Evolutionary conservation across 169 alveolate species (phyloP).

Genomic region (Eimeria maxima): DNA sequence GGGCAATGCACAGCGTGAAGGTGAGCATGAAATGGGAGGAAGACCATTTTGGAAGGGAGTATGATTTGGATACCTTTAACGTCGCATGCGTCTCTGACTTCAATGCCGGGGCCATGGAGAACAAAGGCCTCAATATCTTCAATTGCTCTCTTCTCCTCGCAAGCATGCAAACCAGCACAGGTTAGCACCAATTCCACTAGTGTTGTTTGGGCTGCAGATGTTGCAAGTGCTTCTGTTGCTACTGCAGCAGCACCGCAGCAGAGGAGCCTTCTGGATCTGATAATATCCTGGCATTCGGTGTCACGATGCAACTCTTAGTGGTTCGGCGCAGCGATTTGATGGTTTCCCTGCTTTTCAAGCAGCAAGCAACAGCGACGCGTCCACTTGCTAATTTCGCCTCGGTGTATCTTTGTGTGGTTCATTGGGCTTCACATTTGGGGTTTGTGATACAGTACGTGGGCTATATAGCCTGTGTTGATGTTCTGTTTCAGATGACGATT

Average conservation of each 20-base stretch:
- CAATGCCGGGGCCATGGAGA: conserved; percentile 96
- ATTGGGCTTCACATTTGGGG: neutral
- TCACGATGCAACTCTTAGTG: too few relatives aligned
- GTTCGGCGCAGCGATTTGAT: too few relatives aligned
- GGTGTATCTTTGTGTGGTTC: too few relatives aligned
- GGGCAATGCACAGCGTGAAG: conserved; percentile 91
- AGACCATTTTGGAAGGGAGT: conserved; percentile 93
- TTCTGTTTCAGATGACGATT: conserved; percentile 88
- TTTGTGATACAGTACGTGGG: neutral
- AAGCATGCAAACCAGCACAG: conserved; percentile 90
- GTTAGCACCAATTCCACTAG: neutral
- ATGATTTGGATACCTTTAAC: conserved; percentile 92
- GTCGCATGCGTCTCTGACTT: conserved; percentile 94
- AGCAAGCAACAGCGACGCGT: too few relatives aligned
- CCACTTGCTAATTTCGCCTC: too few relatives aligned
- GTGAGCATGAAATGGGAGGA: conserved; percentile 96
- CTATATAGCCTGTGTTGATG: neutral
- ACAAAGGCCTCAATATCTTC: conserved; percentile 95
- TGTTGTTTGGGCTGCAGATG: neutral
- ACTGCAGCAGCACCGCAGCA: neutral
- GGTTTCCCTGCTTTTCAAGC: too few relatives aligned
- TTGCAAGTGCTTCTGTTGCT: neutral
- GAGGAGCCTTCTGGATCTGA: too few relatives aligned
- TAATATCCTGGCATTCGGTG: too few relatives aligned
- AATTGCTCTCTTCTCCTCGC: conserved; percentile 93